Conservation (phyloP, 1,284 basidiomycete genomes). For the Ceratobasidium sp. region DNA sequence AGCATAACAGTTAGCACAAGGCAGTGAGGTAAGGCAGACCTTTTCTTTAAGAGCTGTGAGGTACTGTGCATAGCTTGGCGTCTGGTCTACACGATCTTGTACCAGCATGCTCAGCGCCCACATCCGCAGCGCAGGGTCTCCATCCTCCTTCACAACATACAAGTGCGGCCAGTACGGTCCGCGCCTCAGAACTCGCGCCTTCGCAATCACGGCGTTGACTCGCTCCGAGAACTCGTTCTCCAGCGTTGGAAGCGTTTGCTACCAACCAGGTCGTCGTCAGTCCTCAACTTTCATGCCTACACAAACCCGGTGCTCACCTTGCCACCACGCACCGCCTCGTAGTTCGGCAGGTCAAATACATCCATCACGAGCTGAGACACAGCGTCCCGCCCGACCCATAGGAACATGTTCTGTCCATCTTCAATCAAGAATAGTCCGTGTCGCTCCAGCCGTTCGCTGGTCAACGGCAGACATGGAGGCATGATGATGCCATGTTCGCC, state of each 20-base stretch:
- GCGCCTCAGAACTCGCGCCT: constrained; percentile 88
- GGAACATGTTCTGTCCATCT: constrained; percentile 97
- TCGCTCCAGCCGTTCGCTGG: constrained; percentile 92
- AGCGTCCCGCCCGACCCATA: constrained; percentile 97
- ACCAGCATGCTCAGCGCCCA: constrained; percentile 96
- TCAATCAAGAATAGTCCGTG: constrained; percentile 98
- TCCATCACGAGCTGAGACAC: constrained; percentile 94
- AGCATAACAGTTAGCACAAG: not conserved
- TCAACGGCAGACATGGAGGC: constrained; percentile 88
- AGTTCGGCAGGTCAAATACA: constrained; percentile 91
- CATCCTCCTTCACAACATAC: constrained; percentile 99
- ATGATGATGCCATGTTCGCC: constrained; percentile 84
- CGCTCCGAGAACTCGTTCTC: constrained; percentile 95
- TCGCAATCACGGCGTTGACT: constrained; percentile 91
- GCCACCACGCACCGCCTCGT: constrained; percentile 89
- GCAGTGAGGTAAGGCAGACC: constrained; percentile 57
- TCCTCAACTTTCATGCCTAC: not conserved
- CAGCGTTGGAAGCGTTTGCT: constrained; percentile 87
- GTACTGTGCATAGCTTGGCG: constrained; percentile 97
- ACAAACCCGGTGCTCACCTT: constrained; percentile 69
- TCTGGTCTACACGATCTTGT: constrained; percentile 94
- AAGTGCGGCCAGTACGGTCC: constrained; percentile 94
- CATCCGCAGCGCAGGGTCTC: constrained; percentile 90
- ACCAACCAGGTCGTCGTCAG: constrained; percentile 20
- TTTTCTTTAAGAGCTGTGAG: constrained; percentile 81